These are phyloP conservation scores for Neurospora discreta DNA, from an alignment of 495 filamentous ascomycete species.

Conservation along the genomic window DNA sequence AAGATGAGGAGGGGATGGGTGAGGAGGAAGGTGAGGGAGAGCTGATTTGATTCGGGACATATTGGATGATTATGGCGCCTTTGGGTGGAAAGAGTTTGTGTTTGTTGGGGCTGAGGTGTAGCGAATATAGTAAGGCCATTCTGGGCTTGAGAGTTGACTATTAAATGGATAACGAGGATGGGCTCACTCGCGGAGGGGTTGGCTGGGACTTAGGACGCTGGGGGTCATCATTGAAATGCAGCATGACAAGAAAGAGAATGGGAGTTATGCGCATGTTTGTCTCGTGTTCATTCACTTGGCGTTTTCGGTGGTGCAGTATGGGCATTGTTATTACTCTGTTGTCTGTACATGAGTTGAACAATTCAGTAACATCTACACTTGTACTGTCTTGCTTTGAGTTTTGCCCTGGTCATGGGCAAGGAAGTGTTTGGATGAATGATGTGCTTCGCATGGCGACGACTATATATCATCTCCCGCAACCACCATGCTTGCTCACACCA, in stretches of 20 bases:
- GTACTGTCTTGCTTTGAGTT: background rate
- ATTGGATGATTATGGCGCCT: background rate
- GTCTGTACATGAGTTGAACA: background rate
- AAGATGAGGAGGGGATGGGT: slow-evolving; percentile 28
- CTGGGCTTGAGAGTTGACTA: background rate
- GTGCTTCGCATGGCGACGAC: background rate
- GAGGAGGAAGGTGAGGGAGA: slow-evolving; percentile 38
- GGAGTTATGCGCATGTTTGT: background rate
- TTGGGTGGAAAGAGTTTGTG: background rate
- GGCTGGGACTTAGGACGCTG: background rate
- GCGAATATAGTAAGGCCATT: background rate
- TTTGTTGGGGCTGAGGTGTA: background rate
- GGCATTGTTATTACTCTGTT: background rate
- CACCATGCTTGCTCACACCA: background rate
- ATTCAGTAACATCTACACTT: background rate
- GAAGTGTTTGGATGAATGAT: background rate
- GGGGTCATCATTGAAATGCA: background rate
- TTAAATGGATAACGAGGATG: background rate
- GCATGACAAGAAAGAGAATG: background rate
- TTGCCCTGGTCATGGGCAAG: background rate
- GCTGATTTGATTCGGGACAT: slow-evolving; percentile 11
- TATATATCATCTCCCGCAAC: background rate
- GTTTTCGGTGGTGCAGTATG: background rate
- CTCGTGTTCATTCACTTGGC: background rate
- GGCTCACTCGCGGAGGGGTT: background rate